Base-by-base conservation (phyloP, 129 eudicot genomes). In the Helianthus tuberosus region DNA sequence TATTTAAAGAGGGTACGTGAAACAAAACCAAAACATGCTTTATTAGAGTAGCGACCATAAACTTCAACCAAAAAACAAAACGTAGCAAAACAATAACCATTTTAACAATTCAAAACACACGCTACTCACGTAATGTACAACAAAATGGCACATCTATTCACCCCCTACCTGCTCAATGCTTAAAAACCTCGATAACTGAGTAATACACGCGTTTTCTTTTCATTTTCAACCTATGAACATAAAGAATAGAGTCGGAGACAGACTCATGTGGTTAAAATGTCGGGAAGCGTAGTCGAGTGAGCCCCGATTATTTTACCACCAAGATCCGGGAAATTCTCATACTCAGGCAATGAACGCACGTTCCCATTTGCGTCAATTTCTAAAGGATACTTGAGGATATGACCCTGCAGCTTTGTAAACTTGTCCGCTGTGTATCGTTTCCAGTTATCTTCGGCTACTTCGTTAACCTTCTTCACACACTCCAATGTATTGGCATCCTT, bases 241-340 rank as follows among this genome's bases (percentile, higher is more conserved):
- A 75, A 50, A 73, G 60, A 59, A 50, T 80, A 20, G 3, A 17
- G 6, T 27, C 1, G 13, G 66, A 38, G 8, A 57, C 66, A 38
- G 8, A 57, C 66, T 84, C 87, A 92, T 7, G 97, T 92, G 0
- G 97, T 92, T 29, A 92, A 67, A 61, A 87, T 73, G 68, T 92
- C 96, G 3, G 97, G 97, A 16, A 92, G 67, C 6, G 96, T 74
- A n/a, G 88, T 58, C 14, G 89, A 76, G 69, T 80, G 97, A 77
- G 80, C 81, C 48, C 97, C 97, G 23, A 92, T 82, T 5, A 92
- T 81, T 77, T 82, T 92, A 73, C 97, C 97, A 57, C 97, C 97
- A 16, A 89, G 80, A 73, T 92, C 97, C 4, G 96, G 97, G 74
- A 92, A 89, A 57, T 46, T 79, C 48, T 92, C 97, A 11, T 39